These are phyloP conservation scores for Telopea speciosissima DNA, from an alignment of 177 flowering plant species.

Conservation along the genomic window DNA sequence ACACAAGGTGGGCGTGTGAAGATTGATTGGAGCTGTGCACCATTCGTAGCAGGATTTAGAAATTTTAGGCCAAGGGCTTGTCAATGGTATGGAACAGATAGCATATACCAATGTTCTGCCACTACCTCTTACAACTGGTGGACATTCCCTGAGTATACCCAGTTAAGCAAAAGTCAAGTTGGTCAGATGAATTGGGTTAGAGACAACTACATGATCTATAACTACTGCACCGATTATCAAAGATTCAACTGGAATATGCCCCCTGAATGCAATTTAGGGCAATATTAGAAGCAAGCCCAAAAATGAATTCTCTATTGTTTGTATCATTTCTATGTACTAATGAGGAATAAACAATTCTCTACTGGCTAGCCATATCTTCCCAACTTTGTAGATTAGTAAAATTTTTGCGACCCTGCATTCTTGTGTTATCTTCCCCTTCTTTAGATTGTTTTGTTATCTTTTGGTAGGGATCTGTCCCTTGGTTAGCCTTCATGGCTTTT, in stretches of 20 bases:
- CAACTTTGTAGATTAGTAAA: too few species aligned
- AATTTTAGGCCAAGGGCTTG: constrained; percentile 38
- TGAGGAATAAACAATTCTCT: background rate
- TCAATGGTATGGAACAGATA: constrained; percentile 29
- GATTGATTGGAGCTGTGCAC: constrained; percentile 42
- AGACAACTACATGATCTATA: constrained; percentile 33
- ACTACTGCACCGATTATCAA: background rate
- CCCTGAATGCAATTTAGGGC: background rate
- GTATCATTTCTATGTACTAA: background rate
- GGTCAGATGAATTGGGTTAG: constrained; percentile 38
- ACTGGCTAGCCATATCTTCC: too few species aligned
- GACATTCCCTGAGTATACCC: constrained; percentile 23
- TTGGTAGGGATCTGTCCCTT: too few species aligned
- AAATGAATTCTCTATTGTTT: background rate
- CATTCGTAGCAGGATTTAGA: constrained; percentile 39
- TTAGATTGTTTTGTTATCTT: too few species aligned
- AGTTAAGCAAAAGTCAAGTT: constrained; percentile 18
- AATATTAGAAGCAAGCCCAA: background rate
- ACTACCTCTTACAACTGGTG: constrained; percentile 39
- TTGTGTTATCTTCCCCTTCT: too few species aligned
- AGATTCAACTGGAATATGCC: background rate
- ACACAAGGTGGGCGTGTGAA: constrained; percentile 48
- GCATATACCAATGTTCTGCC: constrained; percentile 30
- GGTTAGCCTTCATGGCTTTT: too few species aligned
- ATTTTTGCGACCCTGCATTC: too few species aligned